phyloP scores from a whole-genome alignment of 2,329 filamentous ascomycete species.

The Fusarium sp. region DNA sequence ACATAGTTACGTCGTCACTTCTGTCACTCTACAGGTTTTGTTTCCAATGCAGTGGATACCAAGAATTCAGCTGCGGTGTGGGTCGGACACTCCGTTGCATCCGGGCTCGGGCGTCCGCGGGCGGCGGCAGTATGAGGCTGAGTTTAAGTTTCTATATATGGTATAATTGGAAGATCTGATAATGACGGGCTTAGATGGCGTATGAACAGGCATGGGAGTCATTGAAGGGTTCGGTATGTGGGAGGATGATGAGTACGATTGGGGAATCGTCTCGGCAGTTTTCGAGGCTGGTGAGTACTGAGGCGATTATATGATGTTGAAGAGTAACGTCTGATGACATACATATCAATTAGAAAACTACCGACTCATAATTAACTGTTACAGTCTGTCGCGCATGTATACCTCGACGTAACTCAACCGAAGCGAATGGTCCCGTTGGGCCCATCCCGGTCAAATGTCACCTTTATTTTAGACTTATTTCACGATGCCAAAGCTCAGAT shows the following conservation, averaged over 20 bases:
- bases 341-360: not conserved
- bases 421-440: not conserved
- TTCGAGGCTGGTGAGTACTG: not conserved
- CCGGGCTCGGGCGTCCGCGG: constrained; percentile 20
- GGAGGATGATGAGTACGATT: not conserved
- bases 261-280: not conserved
- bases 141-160: not conserved
- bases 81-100: not conserved
- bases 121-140: not conserved
- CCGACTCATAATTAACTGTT: not conserved
- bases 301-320: not conserved
- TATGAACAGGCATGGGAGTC: not conserved
- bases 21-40: not conserved
- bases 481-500: not conserved
- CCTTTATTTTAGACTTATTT: not conserved
- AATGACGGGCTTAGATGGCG: not conserved
- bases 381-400: not conserved
- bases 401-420: not conserved
- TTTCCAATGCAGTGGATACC: constrained; percentile 13
- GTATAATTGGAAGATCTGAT: not conserved
- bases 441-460: not conserved
- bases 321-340: not conserved
- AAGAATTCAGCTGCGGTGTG: constrained; percentile 1
- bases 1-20: constrained; percentile 12
- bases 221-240: not conserved